Evolutionary conservation across 2,329 filamentous ascomycete genomes (phyloP).

Genomic region (Teratosphaeriaceae sp.): DNA sequence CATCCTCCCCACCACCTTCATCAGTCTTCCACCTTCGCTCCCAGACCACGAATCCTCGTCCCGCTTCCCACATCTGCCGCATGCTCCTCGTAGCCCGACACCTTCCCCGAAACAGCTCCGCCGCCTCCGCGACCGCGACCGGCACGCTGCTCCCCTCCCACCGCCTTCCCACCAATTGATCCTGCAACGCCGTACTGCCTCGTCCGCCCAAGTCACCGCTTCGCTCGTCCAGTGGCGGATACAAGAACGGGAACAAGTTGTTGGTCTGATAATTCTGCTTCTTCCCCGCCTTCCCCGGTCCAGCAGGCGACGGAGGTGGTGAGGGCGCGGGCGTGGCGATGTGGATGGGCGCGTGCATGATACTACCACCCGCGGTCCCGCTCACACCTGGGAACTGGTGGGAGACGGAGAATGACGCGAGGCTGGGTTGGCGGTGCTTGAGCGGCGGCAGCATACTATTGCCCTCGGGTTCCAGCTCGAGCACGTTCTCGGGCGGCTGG

Average conservation of each 20-base stretch:
- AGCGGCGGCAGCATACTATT: slow-evolving; percentile 84
- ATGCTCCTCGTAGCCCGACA: slow-evolving; percentile 89
- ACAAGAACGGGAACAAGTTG: slow-evolving; percentile 96
- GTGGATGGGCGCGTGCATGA: slow-evolving; percentile 91
- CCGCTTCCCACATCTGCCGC: slow-evolving; percentile 89
- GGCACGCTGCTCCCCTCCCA: slow-evolving; percentile 96
- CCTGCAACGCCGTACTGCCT: slow-evolving; percentile 72
- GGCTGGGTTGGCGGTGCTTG: slow-evolving; percentile 58
- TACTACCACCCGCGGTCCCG: too few relatives aligned
- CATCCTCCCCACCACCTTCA: slow-evolving; percentile 34
- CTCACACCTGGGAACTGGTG: too few relatives aligned
- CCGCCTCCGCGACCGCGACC: slow-evolving; percentile 89
- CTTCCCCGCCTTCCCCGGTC: slow-evolving; percentile 80
- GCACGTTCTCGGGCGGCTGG: slow-evolving; percentile 73
- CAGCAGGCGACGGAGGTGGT: slow-evolving; percentile 85
- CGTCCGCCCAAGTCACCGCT: slow-evolving; percentile 91
- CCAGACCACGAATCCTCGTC: slow-evolving; percentile 84
- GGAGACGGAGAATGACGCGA: too few relatives aligned
- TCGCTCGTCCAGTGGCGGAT: slow-evolving; percentile 80
- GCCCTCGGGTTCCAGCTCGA: slow-evolving; percentile 84
- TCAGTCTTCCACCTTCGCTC: slow-evolving; percentile 73
- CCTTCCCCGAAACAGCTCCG: slow-evolving; percentile 80
- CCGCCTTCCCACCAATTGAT: slow-evolving; percentile 69
- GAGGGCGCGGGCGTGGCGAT: slow-evolving; percentile 98
- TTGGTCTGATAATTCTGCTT: slow-evolving; percentile 99